Conservation (phyloP, 2,329 filamentous ascomycete genomes). For the Cytospora chrysosperma region DNA sequence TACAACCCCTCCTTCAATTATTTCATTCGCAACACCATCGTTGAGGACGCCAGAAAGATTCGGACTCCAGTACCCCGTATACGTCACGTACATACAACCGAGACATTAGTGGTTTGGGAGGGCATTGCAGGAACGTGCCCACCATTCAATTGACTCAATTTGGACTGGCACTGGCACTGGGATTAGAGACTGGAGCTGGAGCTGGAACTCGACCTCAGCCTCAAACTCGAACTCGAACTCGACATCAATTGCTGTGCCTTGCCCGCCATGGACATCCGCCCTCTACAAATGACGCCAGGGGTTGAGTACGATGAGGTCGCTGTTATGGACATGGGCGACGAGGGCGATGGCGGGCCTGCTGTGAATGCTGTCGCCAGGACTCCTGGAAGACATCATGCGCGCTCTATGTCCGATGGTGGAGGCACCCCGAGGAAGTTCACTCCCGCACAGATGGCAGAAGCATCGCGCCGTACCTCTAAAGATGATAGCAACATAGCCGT, state of each 20-base stretch:
- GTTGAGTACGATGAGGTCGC: slow-evolving; percentile 29
- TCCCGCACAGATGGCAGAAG: slow-evolving; percentile 56
- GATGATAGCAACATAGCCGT: slow-evolving; percentile 63
- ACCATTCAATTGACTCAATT: neutral
- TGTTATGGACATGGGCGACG: slow-evolving; percentile 25
- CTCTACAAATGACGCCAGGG: slow-evolving; percentile 17
- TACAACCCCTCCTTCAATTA: neutral
- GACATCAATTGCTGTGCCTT: neutral
- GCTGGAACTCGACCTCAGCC: neutral
- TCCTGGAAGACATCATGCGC: slow-evolving; percentile 48
- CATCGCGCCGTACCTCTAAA: slow-evolving; percentile 58
- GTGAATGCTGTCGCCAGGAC: slow-evolving; percentile 32
- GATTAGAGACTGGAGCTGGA: neutral
- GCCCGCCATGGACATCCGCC: slow-evolving; percentile 15
- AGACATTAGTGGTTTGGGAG: neutral
- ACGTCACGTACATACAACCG: too few species aligned
- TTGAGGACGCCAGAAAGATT: neutral
- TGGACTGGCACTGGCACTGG: neutral
- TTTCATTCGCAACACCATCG: neutral
- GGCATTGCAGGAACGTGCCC: neutral
- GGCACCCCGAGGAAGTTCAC: slow-evolving; percentile 56
- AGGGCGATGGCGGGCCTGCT: slow-evolving; percentile 5
- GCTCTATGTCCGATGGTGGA: slow-evolving; percentile 65
- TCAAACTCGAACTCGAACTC: too few species aligned
- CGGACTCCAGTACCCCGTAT: too few species aligned